Evolutionary conservation across 768 basidiomycete species (phyloP), one percentile per base, ranked within the genome.

Genomic region (Russula emetica): DNA sequence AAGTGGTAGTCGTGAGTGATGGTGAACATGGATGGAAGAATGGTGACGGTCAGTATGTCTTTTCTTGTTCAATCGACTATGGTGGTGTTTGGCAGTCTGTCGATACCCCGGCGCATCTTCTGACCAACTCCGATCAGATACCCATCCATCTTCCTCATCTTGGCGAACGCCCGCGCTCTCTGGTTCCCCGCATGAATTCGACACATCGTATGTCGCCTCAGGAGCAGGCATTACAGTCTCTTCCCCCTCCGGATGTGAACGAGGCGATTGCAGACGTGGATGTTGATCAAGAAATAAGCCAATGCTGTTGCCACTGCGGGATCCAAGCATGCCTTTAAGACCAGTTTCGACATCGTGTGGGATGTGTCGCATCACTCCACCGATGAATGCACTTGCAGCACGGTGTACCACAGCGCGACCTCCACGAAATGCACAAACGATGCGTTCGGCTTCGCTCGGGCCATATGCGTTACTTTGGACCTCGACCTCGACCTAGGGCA

Each of bases 121-220:
- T 32, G 67, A 72, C 26, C 72, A 71, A 60, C 78, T 80, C 26
- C 71, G 74, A 54, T 90, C 88, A 7, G 86, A 88, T 20, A 79
- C 78, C 86, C 85, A 88, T 2, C 78, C 84, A 63, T 83, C 87
- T 0, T 80, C 83, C 1, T 80, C 83, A 5, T 80, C 78, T 9
- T 73, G 72, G 32, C 59, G 58, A 40, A 65, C 72, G 30, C 40
- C 50, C 11, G 62, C 67, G 38, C 58, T 61, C 5, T 67, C 32
- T 13, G 20, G 55, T 11, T 70, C 66, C 24, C 9, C n/a, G 14
- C 18, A 52, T 11, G 11, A 30, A 4, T 59, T 40, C 16, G n/a
- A 47, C 2, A 28, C 3, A 7, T 8, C 34, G 8, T 53, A 51
- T 3, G 38, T 58, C 49, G 6, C 55, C 10, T 44, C 47, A 11